Evolutionary conservation across 768 basidiomycete genomes (phyloP), one percentile per base, ranked within the genome.

Genomic region (Leccinum incarnatum): DNA sequence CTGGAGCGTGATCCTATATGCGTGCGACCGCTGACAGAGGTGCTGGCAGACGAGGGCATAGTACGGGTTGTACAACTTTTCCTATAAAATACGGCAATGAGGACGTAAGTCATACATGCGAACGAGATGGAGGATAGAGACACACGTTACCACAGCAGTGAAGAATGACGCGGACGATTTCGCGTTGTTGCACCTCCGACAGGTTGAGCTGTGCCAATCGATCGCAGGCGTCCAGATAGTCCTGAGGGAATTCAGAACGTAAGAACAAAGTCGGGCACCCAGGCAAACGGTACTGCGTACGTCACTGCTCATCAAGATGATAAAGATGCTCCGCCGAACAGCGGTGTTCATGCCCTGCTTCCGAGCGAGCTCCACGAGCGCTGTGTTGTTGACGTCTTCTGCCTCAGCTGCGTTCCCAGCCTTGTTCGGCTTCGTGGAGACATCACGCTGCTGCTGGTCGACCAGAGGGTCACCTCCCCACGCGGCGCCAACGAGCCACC

Each of bases 261-360:
- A 50, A 17, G 42, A 2, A 9, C 53, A 37, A 54, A 27, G 56
- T 50, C 4, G 1, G 46, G 46, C 34, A 0, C 12, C 7, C 1
- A 19, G 9, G 17, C 5, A 23, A 29, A 53, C 25, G 25, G 25
- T 25, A 34, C 23, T 5, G 75, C 87, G 63, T 68, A 96, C 96
- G 68, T 96, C 93, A 63, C 92, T 91, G 68, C 91, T 96, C 94
- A 98, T 97, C 36, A 99, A 75, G 11, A 95, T 89, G 15, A 95
- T 86, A 68, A 99, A 99, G 53, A 98, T 87, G 55, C 89, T 88
- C 61, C 93, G 79, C 37, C 96, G 82, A 42, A 98, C 88, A 65
- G 98, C 97, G 2, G 95, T 98, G 69, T 99, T 99, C 96, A 98
- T 98, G 21, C 97, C 97, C 71, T 99, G 97, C 69, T 87, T 89